Base-by-base conservation (phyloP, 176 grass and related monocot genomes). In the Carex cristatella region DNA sequence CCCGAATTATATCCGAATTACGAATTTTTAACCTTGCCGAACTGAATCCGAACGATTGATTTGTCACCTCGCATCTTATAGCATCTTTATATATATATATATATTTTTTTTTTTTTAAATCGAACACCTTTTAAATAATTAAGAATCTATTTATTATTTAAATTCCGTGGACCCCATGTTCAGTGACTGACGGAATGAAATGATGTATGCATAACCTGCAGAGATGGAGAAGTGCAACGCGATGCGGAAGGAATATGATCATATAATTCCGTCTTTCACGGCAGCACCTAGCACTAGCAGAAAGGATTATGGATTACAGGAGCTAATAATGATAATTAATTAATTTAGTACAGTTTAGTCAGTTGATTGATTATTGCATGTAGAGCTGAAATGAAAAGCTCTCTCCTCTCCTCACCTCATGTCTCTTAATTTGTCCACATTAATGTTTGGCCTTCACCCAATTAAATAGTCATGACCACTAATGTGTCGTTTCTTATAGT, bases 401-500 rank as follows among this genome's bases (percentile, higher is more conserved):
- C 18, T 76, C 37, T 8, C 44, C 14, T 4, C 31, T 79, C 1
- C 37, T 46, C 44, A 14, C 11, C 31, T 79, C 1, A 56, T 79
- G 53, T 56, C 48, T 82, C 71, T 51, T 51, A 10, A 10, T 49
- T 16, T 69, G 65, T 69, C 32, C 65, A 14, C 23, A 53, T 74
- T 27, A 5, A 54, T 65, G 44, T 59, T 19, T 38, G 37, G 31
- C 37, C 7, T 44, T 61, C 42, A 10, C 10, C 35, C 57, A 44
- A 66, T 82, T 82, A 82, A 82, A 67, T 65, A 65, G n/a, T 32
- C 37, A 48, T 14, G 80, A 82, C 80, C 37, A 65, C 61, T 82
- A 82, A 82, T 67, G 9, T 82, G 80, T 82, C 59, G 6, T 53
- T 40, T 67, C 67, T 65, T 32, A 13, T 32, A 13, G 37, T 7